phyloP scores from a whole-genome alignment of 73 alveolate species.

The Paramecium primaurelia region DNA sequence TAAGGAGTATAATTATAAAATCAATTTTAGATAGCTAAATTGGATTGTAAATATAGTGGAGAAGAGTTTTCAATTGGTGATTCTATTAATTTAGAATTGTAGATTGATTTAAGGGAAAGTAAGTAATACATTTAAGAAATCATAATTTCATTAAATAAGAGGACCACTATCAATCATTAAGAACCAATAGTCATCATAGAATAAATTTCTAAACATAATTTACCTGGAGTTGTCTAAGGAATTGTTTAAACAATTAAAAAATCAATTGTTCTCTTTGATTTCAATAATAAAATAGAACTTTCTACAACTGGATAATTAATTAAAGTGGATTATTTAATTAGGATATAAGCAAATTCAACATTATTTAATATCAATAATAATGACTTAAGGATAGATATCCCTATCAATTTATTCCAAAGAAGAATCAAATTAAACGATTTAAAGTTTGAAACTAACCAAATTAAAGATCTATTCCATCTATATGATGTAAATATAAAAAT shows the following conservation, averaged over 20 bases:
- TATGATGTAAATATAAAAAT: background rate
- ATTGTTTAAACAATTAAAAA: background rate
- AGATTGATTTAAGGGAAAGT: background rate
- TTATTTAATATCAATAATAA: background rate
- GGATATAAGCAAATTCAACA: background rate
- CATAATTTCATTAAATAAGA: background rate
- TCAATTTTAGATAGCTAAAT: background rate
- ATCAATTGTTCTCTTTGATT: background rate
- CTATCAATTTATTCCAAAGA: background rate
- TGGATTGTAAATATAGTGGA: background rate
- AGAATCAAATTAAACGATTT: background rate
- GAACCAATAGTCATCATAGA: background rate
- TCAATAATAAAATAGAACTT: background rate
- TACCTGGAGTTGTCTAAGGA: background rate
- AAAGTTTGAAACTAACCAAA: background rate
- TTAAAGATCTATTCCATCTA: background rate
- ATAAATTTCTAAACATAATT: background rate
- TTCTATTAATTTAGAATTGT: background rate
- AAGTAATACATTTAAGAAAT: background rate
- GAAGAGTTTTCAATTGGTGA: background rate
- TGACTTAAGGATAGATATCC: background rate
- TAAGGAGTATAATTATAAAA: background rate
- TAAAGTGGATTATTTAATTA: background rate
- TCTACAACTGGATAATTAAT: background rate
- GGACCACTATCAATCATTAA: background rate